Base-by-base conservation (phyloP, 2,329 filamentous ascomycete species). In the Xylariaceae sp. region DNA sequence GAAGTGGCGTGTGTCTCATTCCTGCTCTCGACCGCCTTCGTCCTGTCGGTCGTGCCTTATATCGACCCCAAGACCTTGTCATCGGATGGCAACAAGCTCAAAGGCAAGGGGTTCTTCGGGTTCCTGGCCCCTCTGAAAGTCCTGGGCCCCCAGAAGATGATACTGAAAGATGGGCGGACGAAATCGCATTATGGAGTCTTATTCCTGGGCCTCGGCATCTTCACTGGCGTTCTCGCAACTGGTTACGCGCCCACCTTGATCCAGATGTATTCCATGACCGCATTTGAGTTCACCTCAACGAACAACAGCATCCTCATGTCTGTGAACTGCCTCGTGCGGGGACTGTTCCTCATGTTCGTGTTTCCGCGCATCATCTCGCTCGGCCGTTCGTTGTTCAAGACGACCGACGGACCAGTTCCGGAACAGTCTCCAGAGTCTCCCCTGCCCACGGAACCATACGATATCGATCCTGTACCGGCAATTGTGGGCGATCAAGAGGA, bases 181-280 rank as follows among this genome's bases (percentile, higher is more conserved):
- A 26, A 31, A 7, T 53, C 36, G 13, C 50, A 51, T 21, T 50
- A 43, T n/a, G 51, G 50, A 9, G 34, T 50, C 14, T 12, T 40
- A 2, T 48, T 54, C 28, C 47, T 55, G 2, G 50, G 48, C 5
- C 15, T 47, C 8, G 52, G 51, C 1, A 46, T 51, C 8, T 55
- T 53, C 26, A 41, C 43, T 11, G 51, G 48, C 11, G 52, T 52
- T 1, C 46, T 54, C 2, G 51, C 51, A 7, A 50, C 51, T 5
- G 51, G 47, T 4, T 55, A 50, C 36, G 51, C 50, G 9, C 50
- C 43, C 24, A 43, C 47, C 8, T 36, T 54, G 33, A 47, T 52
- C 14, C 52, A 55, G 38, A 49, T 52, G 51, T 55, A 55, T 21
- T 44, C 51, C 14, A 51, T 54, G 45, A 41, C 45, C 3, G 43